A percentile compares a stretch with the other conserved stretches of the same genome.
Conservation (phyloP, 192 early-diverging fungal genomes). For the Gigaspora rosea region DNA sequence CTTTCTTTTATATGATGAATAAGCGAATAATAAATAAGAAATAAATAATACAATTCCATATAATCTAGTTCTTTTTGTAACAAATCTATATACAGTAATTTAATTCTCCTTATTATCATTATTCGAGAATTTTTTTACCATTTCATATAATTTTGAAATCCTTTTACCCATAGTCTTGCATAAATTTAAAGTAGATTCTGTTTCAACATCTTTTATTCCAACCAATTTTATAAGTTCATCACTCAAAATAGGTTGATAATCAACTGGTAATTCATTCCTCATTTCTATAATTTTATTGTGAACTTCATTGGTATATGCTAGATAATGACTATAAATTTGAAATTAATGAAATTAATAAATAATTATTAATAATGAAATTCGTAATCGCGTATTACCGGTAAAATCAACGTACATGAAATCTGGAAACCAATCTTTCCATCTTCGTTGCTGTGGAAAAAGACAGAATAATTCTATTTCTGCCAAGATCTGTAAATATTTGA, state of each 20-base stretch:
- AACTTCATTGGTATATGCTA: not conserved
- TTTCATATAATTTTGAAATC: no score
- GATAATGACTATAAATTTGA: not conserved
- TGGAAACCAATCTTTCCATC: not conserved
- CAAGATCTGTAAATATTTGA: not conserved
- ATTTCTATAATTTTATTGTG: not conserved
- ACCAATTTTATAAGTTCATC: no score
- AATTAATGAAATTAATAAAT: not conserved
- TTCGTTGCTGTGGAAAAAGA: not conserved
- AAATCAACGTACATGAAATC: not conserved
- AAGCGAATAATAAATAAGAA: no score
- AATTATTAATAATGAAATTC: not conserved
- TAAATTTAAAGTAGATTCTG: no score
- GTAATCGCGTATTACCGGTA: not conserved
- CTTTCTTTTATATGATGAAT: no score
- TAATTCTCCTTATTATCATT: no score
- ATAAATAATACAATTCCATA: no score
- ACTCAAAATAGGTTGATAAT: not conserved
- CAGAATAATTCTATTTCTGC: not conserved
- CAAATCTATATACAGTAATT: no score
- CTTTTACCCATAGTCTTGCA: no score
- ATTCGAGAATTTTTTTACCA: no score
- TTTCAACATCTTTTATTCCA: no score
- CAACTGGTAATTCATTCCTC: not conserved
- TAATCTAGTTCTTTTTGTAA: no score